Evolutionary conservation across 441 rosid species (phyloP).

Genomic region (Adansonia madagascariensis): DNA sequence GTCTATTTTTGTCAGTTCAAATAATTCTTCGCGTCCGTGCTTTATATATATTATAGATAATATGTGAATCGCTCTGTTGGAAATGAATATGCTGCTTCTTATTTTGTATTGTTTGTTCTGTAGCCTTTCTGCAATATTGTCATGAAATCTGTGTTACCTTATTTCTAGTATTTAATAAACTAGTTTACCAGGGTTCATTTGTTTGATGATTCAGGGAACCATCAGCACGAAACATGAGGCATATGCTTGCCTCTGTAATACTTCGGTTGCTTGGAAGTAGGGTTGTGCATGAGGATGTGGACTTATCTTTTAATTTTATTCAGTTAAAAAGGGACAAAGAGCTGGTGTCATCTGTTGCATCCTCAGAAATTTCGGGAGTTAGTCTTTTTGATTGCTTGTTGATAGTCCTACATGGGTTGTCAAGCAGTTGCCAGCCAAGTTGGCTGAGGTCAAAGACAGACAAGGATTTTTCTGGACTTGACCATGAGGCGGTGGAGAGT

Average conservation of each 20-base stretch:
- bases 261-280: conserved; percentile 91
- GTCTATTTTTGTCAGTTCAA: too few species aligned
- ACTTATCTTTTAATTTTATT: conserved; percentile 50
- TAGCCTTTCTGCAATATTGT: not conserved
- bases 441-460: conserved; percentile 73
- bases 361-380: conserved; percentile 59
- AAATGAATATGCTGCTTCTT: not conserved
- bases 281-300: conserved; percentile 87
- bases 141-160: not conserved
- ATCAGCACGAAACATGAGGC: conserved; percentile 76
- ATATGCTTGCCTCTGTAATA: conserved; percentile 83
- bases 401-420: conserved; percentile 81
- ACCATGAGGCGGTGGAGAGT: conserved; percentile 78
- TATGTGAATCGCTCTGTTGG: not conserved
- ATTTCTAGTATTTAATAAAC: conserved; percentile 13
- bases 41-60: too few species aligned
- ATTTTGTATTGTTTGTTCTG: not conserved
- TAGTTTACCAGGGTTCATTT: conserved; percentile 20
- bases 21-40: too few species aligned
- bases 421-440: conserved; percentile 77
- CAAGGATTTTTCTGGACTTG: conserved; percentile 67
- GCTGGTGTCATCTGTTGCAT: conserved; percentile 42
- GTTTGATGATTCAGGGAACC: conserved; percentile 67
- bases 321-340: conserved; percentile 69
- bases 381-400: conserved; percentile 82